Percentiles rank a stretch among this genome's conserved stretches.
phyloP scores from a whole-genome alignment of 768 basidiomycete genomes.

The Porpolomopsis calyptriformis region DNA sequence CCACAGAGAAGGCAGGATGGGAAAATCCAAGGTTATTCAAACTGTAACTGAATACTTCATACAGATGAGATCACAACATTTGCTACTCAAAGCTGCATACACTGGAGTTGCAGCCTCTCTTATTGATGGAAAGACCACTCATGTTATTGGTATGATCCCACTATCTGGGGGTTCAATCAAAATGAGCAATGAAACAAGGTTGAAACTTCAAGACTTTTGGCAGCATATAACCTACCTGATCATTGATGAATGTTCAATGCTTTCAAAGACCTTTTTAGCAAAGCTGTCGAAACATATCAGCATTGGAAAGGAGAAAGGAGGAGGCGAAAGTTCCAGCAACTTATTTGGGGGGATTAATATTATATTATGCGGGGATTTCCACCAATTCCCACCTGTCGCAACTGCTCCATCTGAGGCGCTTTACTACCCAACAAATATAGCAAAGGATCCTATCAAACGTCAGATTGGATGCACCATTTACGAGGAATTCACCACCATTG shows the following conservation, averaged over 20 bases:
- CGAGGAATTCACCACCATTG: conserved; percentile 20
- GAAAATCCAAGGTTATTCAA: conserved; percentile 26
- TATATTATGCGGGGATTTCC: conserved; percentile 25
- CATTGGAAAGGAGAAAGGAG: background rate
- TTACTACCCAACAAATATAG: conserved; percentile 5
- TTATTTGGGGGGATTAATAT: conserved; percentile 24
- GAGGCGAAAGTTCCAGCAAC: background rate
- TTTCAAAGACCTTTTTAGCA: conserved; percentile 17
- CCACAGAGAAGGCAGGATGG: conserved; percentile 21
- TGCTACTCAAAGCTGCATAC: conserved; percentile 4
- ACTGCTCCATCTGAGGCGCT: conserved; percentile 20
- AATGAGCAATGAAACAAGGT: too few species aligned
- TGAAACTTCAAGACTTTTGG: conserved; percentile 18
- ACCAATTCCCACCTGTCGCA: conserved; percentile 23
- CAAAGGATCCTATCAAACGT: background rate
- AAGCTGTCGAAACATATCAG: conserved; percentile 10
- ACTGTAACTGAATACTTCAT: conserved; percentile 2
- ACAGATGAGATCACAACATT: background rate
- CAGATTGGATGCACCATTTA: conserved; percentile 16
- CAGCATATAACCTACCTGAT: conserved; percentile 17
- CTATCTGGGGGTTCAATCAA: too few species aligned
- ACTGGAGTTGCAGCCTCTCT: conserved; percentile 4
- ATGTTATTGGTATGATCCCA: conserved; percentile 10
- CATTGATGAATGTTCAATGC: conserved; percentile 28
- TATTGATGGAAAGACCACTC: conserved; percentile 3